A percentile compares a stretch with the other conserved stretches of the same genome.
These are phyloP conservation scores for Coemansia sp. DNA, from an alignment of 192 early-diverging fungal genomes.

Conservation along the genomic window DNA sequence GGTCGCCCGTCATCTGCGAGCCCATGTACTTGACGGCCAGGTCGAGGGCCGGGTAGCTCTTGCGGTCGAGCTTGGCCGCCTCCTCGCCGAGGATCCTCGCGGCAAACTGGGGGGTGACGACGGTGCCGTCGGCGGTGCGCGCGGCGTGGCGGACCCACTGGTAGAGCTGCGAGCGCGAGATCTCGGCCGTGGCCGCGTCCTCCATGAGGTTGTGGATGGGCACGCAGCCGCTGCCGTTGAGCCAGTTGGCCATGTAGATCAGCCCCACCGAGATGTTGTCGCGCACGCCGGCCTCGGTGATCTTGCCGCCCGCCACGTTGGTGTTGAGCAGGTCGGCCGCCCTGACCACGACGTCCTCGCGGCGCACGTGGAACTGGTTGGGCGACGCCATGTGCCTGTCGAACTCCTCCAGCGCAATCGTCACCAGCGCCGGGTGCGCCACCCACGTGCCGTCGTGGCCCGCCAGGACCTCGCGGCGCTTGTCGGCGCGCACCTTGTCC, in stretches of 20 bases:
- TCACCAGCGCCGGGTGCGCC: constrained; percentile 94
- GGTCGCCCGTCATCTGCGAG: constrained; percentile 75
- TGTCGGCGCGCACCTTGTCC: constrained; percentile 92
- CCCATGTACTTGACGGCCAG: constrained; percentile 63
- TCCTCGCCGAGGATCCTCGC: constrained; percentile 87
- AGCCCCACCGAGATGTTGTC: constrained; percentile 90
- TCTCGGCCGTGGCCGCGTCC: constrained; percentile 97
- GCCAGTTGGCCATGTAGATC: constrained; percentile 95
- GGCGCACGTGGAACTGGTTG: constrained; percentile 91
- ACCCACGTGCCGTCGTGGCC: constrained; percentile 97
- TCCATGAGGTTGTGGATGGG: constrained; percentile 99
- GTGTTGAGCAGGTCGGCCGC: constrained; percentile 82
- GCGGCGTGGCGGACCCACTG: constrained; percentile 93
- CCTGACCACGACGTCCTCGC: constrained; percentile 86
- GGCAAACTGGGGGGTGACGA: constrained; percentile 75
- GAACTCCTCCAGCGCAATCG: constrained; percentile 85
- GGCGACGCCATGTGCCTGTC: constrained; percentile 94
- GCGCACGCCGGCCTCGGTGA: constrained; percentile 90
- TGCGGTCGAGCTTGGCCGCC: constrained; percentile 66
- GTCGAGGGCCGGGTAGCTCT: constrained; percentile 45
- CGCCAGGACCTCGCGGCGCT: constrained; percentile 91
- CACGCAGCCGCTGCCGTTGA: constrained; percentile 91
- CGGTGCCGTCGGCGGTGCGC: constrained; percentile 77
- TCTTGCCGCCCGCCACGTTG: constrained; percentile 64
- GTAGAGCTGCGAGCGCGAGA: constrained; percentile 94